Evolutionary conservation across 345 rosid genomes (phyloP), one percentile per base, ranked within the genome.

Genomic region (Bruguiera sexangula): DNA sequence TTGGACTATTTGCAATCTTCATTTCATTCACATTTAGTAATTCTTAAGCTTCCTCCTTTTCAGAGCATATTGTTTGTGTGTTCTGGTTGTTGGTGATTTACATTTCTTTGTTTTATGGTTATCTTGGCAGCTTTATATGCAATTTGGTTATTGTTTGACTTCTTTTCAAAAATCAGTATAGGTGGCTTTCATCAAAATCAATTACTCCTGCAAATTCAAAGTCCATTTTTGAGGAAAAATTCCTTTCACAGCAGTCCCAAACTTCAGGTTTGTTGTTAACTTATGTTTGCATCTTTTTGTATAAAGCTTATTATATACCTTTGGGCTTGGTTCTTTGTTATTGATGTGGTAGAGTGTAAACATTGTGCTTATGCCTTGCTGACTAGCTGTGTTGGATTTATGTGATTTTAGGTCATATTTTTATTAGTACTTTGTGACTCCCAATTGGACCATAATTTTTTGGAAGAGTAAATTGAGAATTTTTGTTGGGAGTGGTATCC

Each of bases 171-270:
- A 82, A 78, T 80, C 97, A 95, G 99, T 95, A 95, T 85, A 88
- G 92, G 92, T 92, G 99, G 99, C 90, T 95, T 81, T 95, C 99
- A 69, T 86, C 97, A 73, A 92, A 90, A 84, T 85, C 97, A 60
- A 82, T 84, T 78, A 70, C 79, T 80, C 72, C 79, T 22, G 60
- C 87, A 58, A 89, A 76, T 75, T 58, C 88, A 27, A 90, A 87
- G 80, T 87, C 98, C 72, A 82, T 87, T 62, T 90, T 95, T 71
- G 99, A 92, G 86, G 99, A 95, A 82, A 95, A 92, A 77, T 95
- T 92, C 70, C 91, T 95, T 77, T 85, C 99, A 5, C 97, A 90
- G 77, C 91, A 91, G 75, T 87, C 85, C 66, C 98, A 90, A 78
- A 90, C 85, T 80, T 92, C 99, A 89, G 99, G 99, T 95, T 75